phyloP scores from a whole-genome alignment of 495 filamentous ascomycete species.

The Glutinoglossum americanum region DNA sequence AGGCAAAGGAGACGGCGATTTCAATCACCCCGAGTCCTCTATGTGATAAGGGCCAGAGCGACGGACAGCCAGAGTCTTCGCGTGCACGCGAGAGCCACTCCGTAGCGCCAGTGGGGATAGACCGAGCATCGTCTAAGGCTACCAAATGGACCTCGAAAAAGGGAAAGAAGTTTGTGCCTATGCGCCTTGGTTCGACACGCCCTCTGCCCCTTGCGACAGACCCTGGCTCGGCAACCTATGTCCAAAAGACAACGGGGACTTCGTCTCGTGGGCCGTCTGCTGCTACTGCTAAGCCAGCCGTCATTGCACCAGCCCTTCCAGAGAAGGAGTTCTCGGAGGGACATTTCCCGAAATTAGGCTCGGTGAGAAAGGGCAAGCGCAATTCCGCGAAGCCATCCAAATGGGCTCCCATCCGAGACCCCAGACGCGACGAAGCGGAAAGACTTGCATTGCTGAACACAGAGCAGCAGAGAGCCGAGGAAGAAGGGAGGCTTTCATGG shows the following conservation, averaged over 20 bases:
- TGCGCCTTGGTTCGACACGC: not conserved
- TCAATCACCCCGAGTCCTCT: too few relatives aligned
- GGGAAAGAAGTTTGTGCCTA: not conserved
- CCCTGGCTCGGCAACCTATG: not conserved
- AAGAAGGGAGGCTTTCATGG: not conserved
- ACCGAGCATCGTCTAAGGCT: not conserved
- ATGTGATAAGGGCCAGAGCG: too few relatives aligned
- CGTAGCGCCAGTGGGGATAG: not conserved
- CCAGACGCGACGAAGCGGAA: not conserved
- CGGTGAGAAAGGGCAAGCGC: not conserved
- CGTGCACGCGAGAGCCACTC: not conserved
- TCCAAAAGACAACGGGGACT: not conserved
- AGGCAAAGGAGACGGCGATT: too few relatives aligned
- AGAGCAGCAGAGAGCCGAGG: not conserved
- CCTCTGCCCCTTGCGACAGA: not conserved
- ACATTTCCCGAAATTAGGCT: not conserved
- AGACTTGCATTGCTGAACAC: not conserved
- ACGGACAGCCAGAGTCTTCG: too few relatives aligned
- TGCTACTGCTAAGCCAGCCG: not conserved
- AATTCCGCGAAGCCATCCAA: not conserved
- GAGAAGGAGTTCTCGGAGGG: not conserved
- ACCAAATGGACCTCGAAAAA: not conserved
- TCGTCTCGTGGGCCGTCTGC: not conserved
- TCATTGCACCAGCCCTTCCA: not conserved
- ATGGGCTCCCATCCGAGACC: not conserved